Evolutionary conservation across 2,329 filamentous ascomycete species (phyloP), one percentile per base, ranked within the genome.

Genomic region (Neofusicoccum sp.): DNA sequence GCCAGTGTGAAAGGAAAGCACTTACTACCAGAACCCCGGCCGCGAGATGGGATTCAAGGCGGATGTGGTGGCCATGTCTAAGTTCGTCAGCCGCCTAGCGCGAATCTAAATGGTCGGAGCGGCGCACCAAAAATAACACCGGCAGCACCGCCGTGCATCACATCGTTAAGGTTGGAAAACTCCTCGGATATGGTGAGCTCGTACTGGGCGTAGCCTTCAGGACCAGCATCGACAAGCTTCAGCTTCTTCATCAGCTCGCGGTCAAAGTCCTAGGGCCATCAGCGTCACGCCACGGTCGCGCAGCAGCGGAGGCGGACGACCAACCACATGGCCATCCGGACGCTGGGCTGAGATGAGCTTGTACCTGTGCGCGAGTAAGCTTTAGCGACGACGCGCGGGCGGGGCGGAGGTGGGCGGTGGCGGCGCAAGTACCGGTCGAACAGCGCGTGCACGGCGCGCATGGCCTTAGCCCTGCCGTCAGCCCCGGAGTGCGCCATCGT

Each of bases 1-100:
- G 20, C 20, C 2, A 2, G 20, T 20, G 20, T 20, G 20, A 20
- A 20, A 20, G 45, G 33, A 38, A 67, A 5, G 36, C 6, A 57
- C 71, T 45, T 65, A 78, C 72, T 81, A 76, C 80, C 80, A 84
- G 65, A 76, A 82, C 2, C 78, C 80, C 0, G 79, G 77, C 36
- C 71, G 73, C 4, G 79, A 74, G 11, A 83, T 54, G 1, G 81
- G 79, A 41, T 79, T 80, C 16, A 84, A 69, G 1, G 80, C 79
- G 11, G 75, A 75, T 0, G 79, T 82, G 4, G 80, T 83, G 1
- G 70, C 67, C 74, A 76, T 76, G 63, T 76, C 70, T 65, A 38
- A 49, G 45, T 2, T 12, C 38, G 28, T 49, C 41, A 48, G 45
- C 38, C 33, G 14, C 4, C 33, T 26, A n/a, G 34, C 44, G 5